Conservation (phyloP, 2,329 filamentous ascomycete species). For the Westerdykella aurantiaca region DNA sequence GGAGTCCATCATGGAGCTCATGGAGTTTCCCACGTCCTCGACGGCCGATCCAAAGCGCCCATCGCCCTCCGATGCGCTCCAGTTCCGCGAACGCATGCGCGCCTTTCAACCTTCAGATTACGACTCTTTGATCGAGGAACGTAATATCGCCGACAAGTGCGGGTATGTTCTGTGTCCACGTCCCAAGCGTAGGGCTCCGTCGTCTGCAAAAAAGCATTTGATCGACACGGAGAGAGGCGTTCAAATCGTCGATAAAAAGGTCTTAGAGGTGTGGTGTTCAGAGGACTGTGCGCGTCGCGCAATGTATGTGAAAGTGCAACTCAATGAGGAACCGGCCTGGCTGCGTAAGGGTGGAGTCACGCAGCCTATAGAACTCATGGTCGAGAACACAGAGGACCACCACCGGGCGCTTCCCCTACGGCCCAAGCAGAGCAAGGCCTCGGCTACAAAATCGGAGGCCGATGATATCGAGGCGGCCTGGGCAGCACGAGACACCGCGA, state of each 20-base stretch:
- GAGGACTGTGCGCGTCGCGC: slow-evolving; percentile 71
- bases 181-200: slow-evolving; percentile 53
- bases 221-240: slow-evolving; percentile 55
- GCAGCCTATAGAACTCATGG: slow-evolving; percentile 37
- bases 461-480: slow-evolving; percentile 29
- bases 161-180: slow-evolving; percentile 75
- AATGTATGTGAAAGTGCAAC: slow-evolving; percentile 81
- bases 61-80: slow-evolving; percentile 53
- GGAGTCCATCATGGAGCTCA: slow-evolving; percentile 63
- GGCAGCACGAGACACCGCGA: slow-evolving; percentile 30
- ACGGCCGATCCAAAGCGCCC: slow-evolving; percentile 49
- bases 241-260: slow-evolving; percentile 62
- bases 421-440: slow-evolving; percentile 15
- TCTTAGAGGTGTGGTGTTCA: slow-evolving; percentile 84
- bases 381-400: slow-evolving; percentile 29
- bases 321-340: slow-evolving; percentile 81
- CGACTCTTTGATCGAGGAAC: slow-evolving; percentile 80
- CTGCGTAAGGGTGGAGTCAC: slow-evolving; percentile 55
- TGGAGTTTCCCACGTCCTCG: slow-evolving; percentile 54
- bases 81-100: slow-evolving; percentile 61
- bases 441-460: slow-evolving; percentile 18
- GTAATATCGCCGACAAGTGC: slow-evolving; percentile 75
- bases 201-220: slow-evolving; percentile 53
- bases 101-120: slow-evolving; percentile 85
- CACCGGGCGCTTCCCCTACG: slow-evolving; percentile 24